phyloP scores from a whole-genome alignment of 176 grass and related monocot genomes.

The Sorghum bicolor region DNA sequence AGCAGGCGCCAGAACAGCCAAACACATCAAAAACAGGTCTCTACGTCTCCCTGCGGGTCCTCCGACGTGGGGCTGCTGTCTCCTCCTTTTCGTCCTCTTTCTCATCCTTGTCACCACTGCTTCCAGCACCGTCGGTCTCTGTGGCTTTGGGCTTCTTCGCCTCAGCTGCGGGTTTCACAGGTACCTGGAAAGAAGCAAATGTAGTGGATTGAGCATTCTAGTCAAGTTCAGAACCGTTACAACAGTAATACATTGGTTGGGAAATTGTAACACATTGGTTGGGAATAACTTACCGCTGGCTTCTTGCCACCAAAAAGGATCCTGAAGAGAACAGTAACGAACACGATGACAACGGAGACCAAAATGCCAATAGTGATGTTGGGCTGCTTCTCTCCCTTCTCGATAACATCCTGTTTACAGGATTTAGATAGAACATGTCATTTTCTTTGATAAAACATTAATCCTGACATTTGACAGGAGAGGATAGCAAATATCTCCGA shows the following conservation, averaged over 20 bases:
- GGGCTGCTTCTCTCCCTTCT: conserved; percentile 93
- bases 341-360: conserved; percentile 52
- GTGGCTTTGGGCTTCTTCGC: conserved; percentile 9
- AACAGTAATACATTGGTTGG: neutral
- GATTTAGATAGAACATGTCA: neutral
- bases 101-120: conserved; percentile 57
- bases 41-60: conserved; percentile 68
- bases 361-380: conserved; percentile 77
- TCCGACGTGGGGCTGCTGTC: conserved; percentile 44
- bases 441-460: neutral
- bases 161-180: conserved; percentile 27
- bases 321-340: conserved; percentile 57
- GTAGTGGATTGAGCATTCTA: neutral
- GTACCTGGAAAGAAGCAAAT: conserved; percentile 31
- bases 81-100: conserved; percentile 68
- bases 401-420: conserved; percentile 68
- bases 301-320: conserved; percentile 74
- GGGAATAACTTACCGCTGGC: conserved; percentile 41
- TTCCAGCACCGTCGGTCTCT: conserved; percentile 39
- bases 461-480: neutral
- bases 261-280: neutral
- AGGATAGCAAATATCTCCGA: neutral
- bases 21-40: conserved; percentile 19
- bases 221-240: neutral
- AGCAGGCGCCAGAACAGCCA: neutral